Base-by-base conservation (phyloP, 371 early-diverging fungal species). In the Syncephalastrum monosporum region DNA sequence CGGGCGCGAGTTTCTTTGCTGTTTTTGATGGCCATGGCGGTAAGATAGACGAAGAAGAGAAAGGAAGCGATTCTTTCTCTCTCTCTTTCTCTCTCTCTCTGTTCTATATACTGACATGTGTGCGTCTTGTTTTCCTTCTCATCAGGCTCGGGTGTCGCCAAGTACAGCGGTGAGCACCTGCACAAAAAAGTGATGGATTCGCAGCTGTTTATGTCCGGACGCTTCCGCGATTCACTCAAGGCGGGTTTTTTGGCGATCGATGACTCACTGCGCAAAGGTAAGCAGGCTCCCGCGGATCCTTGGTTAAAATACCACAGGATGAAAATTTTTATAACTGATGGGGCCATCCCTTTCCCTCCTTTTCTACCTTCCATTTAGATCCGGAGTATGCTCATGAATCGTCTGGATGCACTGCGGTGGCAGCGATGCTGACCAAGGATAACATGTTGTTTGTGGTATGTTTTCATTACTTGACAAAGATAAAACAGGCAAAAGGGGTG, bases 21-120 rank as follows among this genome's bases (percentile, higher is more conserved):
- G 96, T 96, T 5, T 96, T 87, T 71, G 98, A 98, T 72, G 98
- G 98, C 3, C 98, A 98, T 68, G 98, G 97, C 66, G 98, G 92
- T 73, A 85, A 60, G 63, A 47, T 29, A 42, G 1, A 50, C 43
- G 17, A 49, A 49, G 2, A 13, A 49, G 19, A 17, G 24, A 49
- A 49, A 49, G 0, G 45, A 45, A 1, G 21, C n/a, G n/a, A n/a
- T n/a, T n/a, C n/a, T n/a, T n/a, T n/a, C n/a, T n/a, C n/a, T n/a
- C n/a, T n/a, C n/a, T n/a, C n/a, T n/a, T n/a, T n/a, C n/a, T n/a
- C n/a, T n/a, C n/a, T n/a, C n/a, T 21, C 21, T 21, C 21, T 21
- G 2, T 21, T 21, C 0, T 21, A 21, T 16, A 46, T 46, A 46
- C 14, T 8, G 5, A 33, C 2, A 2, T 10, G 8, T 33, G 38